phyloP scores from a whole-genome alignment of 106 monocot genomes.

The Phalaenopsis equestris region DNA sequence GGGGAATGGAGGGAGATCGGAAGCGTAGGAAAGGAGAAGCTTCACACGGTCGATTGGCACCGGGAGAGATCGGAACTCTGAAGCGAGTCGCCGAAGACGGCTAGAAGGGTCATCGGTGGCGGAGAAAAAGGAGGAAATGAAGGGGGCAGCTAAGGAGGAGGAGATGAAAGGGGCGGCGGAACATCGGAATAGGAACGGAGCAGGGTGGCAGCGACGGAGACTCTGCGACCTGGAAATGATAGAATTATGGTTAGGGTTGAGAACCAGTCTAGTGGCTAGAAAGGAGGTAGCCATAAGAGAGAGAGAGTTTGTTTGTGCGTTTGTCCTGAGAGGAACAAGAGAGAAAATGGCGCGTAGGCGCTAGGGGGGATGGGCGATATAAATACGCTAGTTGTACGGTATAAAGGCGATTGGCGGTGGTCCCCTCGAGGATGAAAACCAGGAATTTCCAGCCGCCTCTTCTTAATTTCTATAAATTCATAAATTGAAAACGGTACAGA shows the following conservation, averaged over 20 bases:
- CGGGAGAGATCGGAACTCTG: conserved; percentile 57
- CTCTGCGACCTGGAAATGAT: background rate
- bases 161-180: conserved; percentile 6
- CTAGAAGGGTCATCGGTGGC: conserved; percentile 10
- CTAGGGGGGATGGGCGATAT: background rate
- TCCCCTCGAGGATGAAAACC: background rate
- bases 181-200: background rate
- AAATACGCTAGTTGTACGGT: background rate
- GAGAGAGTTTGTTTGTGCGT: background rate
- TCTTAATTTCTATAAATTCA: too few species aligned
- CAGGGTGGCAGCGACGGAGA: background rate
- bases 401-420: background rate
- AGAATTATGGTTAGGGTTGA: conserved; percentile 2
- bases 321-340: background rate
- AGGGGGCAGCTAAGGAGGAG: conserved; percentile 22
- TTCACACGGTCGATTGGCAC: conserved; percentile 73
- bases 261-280: background rate
- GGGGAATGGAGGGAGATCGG: conserved; percentile 43
- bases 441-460: too few species aligned
- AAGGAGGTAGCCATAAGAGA: conserved; percentile 2
- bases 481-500: too few species aligned
- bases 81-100: conserved; percentile 38
- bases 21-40: conserved; percentile 62
- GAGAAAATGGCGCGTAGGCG: conserved; percentile 3
- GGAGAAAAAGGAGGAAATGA: conserved; percentile 8